Evolutionary conservation across 371 early-diverging fungal genomes (phyloP), one percentile per base, ranked within the genome.

Genomic region (Mortierella sp.): DNA sequence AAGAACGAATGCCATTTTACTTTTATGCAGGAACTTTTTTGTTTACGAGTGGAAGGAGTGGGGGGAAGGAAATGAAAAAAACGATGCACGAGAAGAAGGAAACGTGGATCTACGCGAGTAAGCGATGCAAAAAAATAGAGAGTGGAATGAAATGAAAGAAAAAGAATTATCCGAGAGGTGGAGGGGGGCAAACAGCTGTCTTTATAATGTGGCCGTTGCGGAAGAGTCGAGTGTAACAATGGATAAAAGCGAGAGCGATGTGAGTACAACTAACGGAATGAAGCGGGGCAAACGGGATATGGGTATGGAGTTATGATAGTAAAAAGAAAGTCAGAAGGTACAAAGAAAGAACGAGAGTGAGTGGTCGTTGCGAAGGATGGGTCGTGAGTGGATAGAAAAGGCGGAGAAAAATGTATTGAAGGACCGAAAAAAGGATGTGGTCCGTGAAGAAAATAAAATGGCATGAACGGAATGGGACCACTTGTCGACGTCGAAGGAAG

Each of bases 1-100:
- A 34, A 84, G 63, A 31, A 42, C 38, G 31, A 76, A 81, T 0
- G 80, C 73, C 81, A 80, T 84, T 4, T 21, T 73, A 34, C 26
- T 26, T 19, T 63, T 26, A n/a, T 14, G 9, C 1, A 26, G 57
- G 16, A 16, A 8, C 34, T 4, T 16, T 6, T 34, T 26, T 60
- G 60, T 31, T 63, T 19, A 13, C 16, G 16, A 16, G 52, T 57
- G 48, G n/a, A 7, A 31, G 2, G 34, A 28, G 26, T 28, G 50
- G 38, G 50, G 50, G 31, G 26, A 38, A 13, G n/a, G 73, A 48
- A 58, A 26, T 47, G 47, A 52, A 57, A 57, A 57, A 34, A 34
- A 0, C 3, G 72, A 44, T 45, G 72, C 24, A 26, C 19, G 57
- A 42, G 45, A 44, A 21, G 45, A 44, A 21, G 19, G 54, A 44